Conservation (phyloP, 2,329 filamentous ascomycete genomes). For the Lachnum nothofagi region DNA sequence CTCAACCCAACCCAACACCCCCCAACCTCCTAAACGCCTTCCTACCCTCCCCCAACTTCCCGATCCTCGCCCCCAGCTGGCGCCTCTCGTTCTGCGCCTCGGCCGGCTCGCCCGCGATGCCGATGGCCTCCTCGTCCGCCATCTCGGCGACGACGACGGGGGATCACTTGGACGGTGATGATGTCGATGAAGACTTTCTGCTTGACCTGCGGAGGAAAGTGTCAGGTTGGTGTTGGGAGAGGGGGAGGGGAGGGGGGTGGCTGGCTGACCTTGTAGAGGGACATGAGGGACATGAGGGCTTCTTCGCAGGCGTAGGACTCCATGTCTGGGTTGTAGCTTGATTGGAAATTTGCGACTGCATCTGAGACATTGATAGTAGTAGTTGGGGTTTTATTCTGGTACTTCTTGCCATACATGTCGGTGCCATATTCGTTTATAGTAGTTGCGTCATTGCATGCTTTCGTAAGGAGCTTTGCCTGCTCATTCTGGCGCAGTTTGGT, state of each 20-base stretch:
- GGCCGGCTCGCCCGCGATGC: constrained; percentile 27
- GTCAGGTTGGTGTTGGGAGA: not conserved
- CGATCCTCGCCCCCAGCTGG: constrained; percentile 25
- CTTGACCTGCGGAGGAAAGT: constrained; percentile 21
- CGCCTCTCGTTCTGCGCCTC: constrained; percentile 18
- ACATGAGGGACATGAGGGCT: constrained; percentile 27
- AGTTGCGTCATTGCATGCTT: not conserved
- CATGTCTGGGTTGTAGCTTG: constrained; percentile 22
- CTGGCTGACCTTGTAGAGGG: constrained; percentile 31
- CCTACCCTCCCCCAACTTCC: constrained; percentile 25
- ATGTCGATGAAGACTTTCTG: constrained; percentile 33
- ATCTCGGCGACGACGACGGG: constrained; percentile 25
- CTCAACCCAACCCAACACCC: not conserved
- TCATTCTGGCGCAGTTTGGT: constrained; percentile 16
- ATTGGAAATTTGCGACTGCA: constrained; percentile 3
- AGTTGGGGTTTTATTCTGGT: not conserved
- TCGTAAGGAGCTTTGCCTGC: not conserved
- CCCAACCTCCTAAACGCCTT: not conserved
- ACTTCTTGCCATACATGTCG: no score
- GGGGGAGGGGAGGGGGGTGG: not conserved
- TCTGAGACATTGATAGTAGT: constrained; percentile 6
- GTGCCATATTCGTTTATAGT: no score
- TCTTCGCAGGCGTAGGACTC: constrained; percentile 29
- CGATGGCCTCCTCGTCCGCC: constrained; percentile 21
- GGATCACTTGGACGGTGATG: constrained; percentile 31